Evolutionary conservation across 805 yeast species (phyloP).

Genomic region (Candida railenensis): DNA sequence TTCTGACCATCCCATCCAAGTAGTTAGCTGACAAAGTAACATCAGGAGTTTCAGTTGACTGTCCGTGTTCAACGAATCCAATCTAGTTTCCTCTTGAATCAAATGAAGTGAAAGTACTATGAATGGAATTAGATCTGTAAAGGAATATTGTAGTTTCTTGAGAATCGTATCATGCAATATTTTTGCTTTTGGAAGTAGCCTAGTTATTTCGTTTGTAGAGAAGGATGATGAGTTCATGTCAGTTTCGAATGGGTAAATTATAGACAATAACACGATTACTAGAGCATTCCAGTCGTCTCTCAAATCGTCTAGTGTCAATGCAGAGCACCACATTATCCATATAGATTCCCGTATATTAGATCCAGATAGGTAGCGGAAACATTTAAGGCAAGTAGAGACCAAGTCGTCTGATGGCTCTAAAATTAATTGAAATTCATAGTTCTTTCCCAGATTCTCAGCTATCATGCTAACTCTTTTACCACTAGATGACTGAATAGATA

Average conservation of each 20-base stretch:
- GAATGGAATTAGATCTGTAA: slow-evolving; percentile 59
- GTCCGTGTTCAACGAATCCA: slow-evolving; percentile 47
- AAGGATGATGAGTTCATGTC: slow-evolving; percentile 9
- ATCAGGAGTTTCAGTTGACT: slow-evolving; percentile 44
- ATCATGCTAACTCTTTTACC: slow-evolving; percentile 26
- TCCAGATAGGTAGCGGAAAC: slow-evolving; percentile 56
- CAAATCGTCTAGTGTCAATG: slow-evolving; percentile 40
- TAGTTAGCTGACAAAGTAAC: slow-evolving; percentile 59
- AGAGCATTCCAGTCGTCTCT: slow-evolving; percentile 62
- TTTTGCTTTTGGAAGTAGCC: slow-evolving; percentile 30
- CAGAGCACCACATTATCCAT: slow-evolving; percentile 64
- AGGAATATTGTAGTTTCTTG: slow-evolving; percentile 30
- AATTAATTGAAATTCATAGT: slow-evolving; percentile 30
- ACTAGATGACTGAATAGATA: slow-evolving; percentile 25
- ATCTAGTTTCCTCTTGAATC: slow-evolving; percentile 68
- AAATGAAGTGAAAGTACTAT: slow-evolving; percentile 70
- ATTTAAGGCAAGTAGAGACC: slow-evolving; percentile 45
- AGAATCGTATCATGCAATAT: slow-evolving; percentile 21
- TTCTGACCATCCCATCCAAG: slow-evolving; percentile 75
- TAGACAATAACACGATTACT: slow-evolving; percentile 48
- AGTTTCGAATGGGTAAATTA: slow-evolving; percentile 46
- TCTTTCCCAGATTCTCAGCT: slow-evolving; percentile 16
- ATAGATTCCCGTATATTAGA: slow-evolving; percentile 54
- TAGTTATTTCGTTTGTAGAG: slow-evolving; percentile 26
- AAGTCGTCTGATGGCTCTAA: slow-evolving; percentile 46